These are phyloP conservation scores for Calonectria ilicicola DNA, from an alignment of 2,329 filamentous ascomycete genomes.

Conservation along the genomic window DNA sequence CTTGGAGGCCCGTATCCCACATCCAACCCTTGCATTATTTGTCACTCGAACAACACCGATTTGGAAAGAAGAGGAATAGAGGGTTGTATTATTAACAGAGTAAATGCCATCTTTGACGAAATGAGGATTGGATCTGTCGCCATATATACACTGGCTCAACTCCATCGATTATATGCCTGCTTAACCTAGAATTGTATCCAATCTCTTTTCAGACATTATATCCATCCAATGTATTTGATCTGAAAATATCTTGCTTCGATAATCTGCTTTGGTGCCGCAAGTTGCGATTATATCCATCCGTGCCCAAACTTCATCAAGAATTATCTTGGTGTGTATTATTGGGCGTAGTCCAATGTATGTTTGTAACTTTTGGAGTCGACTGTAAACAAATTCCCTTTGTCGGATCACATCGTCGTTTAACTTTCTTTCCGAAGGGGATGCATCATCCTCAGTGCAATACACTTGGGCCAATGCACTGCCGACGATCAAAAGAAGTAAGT, in stretches of 20 bases:
- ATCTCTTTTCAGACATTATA: conserved; percentile 23
- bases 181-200: conserved; percentile 32
- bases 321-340: not conserved
- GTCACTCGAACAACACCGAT: too few relatives aligned
- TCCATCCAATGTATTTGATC: conserved; percentile 27
- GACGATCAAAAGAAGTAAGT: conserved; percentile 19
- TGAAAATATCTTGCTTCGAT: not conserved
- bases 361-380: conserved; percentile 1
- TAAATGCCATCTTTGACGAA: too few relatives aligned
- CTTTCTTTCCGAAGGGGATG: not conserved
- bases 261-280: not conserved
- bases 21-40: too few relatives aligned
- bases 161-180: not conserved
- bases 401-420: not conserved
- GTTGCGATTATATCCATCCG: conserved; percentile 17
- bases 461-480: conserved; percentile 14
- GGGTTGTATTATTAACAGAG: too few relatives aligned
- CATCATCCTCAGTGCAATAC: not conserved
- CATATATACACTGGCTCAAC: too few relatives aligned
- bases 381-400: conserved; percentile 19
- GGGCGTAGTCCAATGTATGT: conserved; percentile 19
- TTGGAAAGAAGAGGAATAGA: too few relatives aligned
- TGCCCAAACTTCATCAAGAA: conserved; percentile 30
- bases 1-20: too few relatives aligned
- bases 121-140: too few relatives aligned